A percentile compares a stretch with the other conserved stretches of the same genome.
phyloP scores from a whole-genome alignment of 2,329 filamentous ascomycete species.

The Xylariomycetidae sp. region DNA sequence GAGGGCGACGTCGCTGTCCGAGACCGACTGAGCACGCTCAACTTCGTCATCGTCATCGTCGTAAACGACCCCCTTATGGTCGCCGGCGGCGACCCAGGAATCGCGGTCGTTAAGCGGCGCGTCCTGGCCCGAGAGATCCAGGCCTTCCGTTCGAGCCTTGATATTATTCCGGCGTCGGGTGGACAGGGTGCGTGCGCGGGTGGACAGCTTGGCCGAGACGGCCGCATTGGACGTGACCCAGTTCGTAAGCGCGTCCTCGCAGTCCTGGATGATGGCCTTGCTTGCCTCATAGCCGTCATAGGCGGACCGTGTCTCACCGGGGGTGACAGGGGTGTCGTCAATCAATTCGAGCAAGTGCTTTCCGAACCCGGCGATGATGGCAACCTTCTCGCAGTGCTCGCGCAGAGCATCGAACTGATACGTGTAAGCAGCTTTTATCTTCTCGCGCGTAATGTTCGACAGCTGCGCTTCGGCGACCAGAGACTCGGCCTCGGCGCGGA shows the following conservation, averaged over 20 bases:
- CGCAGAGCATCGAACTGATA: slow-evolving; percentile 98
- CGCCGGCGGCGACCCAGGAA: slow-evolving; percentile 75
- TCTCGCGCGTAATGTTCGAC: slow-evolving; percentile 98
- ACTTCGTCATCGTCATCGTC: slow-evolving; percentile 64
- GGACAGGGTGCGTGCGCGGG: slow-evolving; percentile 80
- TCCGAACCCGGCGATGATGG: slow-evolving; percentile 94
- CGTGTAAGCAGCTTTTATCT: slow-evolving; percentile 95
- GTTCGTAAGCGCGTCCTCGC: slow-evolving; percentile 93
- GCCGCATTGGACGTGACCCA: slow-evolving; percentile 91
- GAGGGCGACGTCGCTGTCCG: slow-evolving; percentile 48
- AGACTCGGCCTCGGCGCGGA: slow-evolving; percentile 97
- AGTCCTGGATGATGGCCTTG: slow-evolving; percentile 99
- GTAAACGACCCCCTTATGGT: slow-evolving; percentile 53
- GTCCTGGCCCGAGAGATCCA: slow-evolving; percentile 82
- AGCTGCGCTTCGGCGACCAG: slow-evolving; percentile 96
- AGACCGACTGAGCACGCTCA: slow-evolving; percentile 49
- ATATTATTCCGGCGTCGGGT: slow-evolving; percentile 76
- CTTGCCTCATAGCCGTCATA: slow-evolving; percentile 98
- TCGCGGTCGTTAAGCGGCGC: slow-evolving; percentile 71
- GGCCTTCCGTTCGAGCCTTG: slow-evolving; percentile 60
- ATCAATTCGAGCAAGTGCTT: slow-evolving; percentile 97
- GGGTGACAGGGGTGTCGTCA: slow-evolving; percentile 94
- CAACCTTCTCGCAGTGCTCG: slow-evolving; percentile 97
- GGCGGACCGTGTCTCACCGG: slow-evolving; percentile 89
- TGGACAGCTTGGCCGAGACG: slow-evolving; percentile 81